Evolutionary conservation across 2,329 filamentous ascomycete genomes (phyloP).

Genomic region (Exophiala xenobiotica): DNA sequence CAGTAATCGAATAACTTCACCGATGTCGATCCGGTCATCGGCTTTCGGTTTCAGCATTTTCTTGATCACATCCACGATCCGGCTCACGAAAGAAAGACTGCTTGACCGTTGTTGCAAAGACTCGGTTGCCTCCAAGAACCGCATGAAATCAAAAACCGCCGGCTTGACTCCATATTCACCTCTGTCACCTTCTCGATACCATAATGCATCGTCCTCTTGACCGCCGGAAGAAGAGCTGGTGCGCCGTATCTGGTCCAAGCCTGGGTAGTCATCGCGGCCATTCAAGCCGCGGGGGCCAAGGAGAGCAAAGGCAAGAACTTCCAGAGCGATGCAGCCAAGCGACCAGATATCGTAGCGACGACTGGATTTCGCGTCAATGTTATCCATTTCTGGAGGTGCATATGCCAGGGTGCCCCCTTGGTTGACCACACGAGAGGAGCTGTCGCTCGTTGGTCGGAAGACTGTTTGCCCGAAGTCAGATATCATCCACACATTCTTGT

Average conservation of each 20-base stretch:
- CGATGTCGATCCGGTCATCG: not conserved
- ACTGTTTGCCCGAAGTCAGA: not conserved
- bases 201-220: not conserved
- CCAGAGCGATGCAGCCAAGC: not conserved
- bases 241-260: not conserved
- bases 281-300: not conserved
- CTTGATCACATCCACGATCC: not conserved
- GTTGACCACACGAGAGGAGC: not conserved
- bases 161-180: not conserved
- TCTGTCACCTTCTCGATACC: not conserved
- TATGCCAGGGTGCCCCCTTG: not conserved
- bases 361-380: not conserved
- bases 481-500: not conserved
- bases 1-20: not conserved
- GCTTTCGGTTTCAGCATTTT: not conserved
- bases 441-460: not conserved
- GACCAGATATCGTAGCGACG: not conserved
- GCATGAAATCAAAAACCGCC: not conserved
- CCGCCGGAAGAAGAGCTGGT: not conserved
- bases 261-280: not conserved
- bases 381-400: not conserved
- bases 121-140: not conserved
- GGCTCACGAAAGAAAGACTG: not conserved
- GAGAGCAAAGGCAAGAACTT: not conserved
- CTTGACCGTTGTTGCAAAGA: not conserved